Conservation (phyloP, 2,329 filamentous ascomycete genomes). For the Apiospora kogelbergensis region DNA sequence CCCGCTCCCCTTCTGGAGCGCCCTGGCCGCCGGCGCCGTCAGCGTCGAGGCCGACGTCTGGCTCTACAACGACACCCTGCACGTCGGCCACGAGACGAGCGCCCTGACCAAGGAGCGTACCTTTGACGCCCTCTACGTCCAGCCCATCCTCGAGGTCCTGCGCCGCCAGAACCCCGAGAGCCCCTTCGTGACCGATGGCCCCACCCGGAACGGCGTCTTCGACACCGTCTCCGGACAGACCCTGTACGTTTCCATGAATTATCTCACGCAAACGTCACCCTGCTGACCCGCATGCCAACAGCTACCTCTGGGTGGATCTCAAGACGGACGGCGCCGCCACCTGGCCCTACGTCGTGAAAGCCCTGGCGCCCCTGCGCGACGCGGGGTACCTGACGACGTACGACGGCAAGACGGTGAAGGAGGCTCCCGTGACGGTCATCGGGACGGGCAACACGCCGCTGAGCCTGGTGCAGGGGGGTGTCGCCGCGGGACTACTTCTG, state of each 20-base stretch:
- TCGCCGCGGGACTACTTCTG: constrained; percentile 60
- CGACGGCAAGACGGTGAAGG: constrained; percentile 45
- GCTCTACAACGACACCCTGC: constrained; percentile 52
- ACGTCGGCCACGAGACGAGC: constrained; percentile 59
- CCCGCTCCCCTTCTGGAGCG: constrained; percentile 57
- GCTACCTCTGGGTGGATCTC: constrained; percentile 63
- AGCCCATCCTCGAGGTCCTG: constrained; percentile 61
- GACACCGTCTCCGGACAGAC: constrained; percentile 47
- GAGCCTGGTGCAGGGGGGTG: constrained; percentile 47
- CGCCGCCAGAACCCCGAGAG: constrained; percentile 47
- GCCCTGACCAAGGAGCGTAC: constrained; percentile 54
- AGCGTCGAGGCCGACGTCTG: constrained; percentile 69
- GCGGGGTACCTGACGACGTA: constrained; percentile 53
- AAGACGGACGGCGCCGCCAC: constrained; percentile 55
- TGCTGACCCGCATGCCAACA: background rate
- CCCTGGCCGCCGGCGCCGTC: constrained; percentile 55
- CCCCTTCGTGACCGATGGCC: constrained; percentile 36
- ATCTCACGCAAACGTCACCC: too few relatives aligned
- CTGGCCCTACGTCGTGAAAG: constrained; percentile 49
- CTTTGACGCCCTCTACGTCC: constrained; percentile 59
- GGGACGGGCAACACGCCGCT: constrained; percentile 63
- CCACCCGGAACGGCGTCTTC: constrained; percentile 52
- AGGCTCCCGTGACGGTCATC: constrained; percentile 63
- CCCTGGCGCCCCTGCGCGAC: constrained; percentile 56
- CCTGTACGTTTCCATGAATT: constrained; percentile 35